phyloP scores from a whole-genome alignment of 345 rosid genomes.

The Nephelium lappaceum region DNA sequence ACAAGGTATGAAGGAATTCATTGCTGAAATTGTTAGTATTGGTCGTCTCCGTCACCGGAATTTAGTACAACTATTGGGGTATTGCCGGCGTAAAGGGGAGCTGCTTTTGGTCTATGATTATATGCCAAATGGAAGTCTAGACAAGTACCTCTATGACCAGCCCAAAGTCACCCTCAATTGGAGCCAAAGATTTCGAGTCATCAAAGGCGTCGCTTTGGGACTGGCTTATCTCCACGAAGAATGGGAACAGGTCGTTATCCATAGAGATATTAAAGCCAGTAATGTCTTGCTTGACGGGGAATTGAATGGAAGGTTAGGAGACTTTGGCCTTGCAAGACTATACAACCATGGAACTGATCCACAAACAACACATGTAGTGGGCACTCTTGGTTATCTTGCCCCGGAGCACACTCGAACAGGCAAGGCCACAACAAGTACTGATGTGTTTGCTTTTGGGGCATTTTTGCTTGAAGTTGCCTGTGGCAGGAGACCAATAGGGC shows the following conservation, averaged over 20 bases:
- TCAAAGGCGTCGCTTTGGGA: conserved; percentile 62
- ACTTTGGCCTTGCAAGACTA: conserved; percentile 66
- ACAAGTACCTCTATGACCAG: conserved; percentile 49
- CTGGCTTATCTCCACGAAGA: conserved; percentile 63
- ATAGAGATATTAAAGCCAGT: conserved; percentile 67
- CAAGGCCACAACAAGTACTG: conserved; percentile 49
- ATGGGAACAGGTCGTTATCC: conserved; percentile 71
- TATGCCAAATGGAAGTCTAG: conserved; percentile 67
- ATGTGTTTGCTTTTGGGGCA: conserved; percentile 65
- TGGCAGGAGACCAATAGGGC: conserved; percentile 55
- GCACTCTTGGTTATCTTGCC: conserved; percentile 67
- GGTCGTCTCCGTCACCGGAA: conserved; percentile 63
- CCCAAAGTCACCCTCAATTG: conserved; percentile 50
- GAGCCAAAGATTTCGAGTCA: conserved; percentile 51
- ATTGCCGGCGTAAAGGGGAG: conserved; percentile 62
- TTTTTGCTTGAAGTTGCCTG: conserved; percentile 63
- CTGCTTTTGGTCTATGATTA: conserved; percentile 62
- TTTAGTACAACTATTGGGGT: conserved; percentile 56
- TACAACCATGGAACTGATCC: conserved; percentile 64
- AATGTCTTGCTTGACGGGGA: conserved; percentile 62
- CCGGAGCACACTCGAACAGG: conserved; percentile 62
- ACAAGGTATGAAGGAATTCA: conserved; percentile 66
- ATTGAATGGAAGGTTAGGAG: conserved; percentile 55
- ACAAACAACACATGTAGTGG: conserved; percentile 56
- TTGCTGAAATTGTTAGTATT: conserved; percentile 60